Evolutionary conservation across 2,329 filamentous ascomycete species (phyloP).

Genomic region (Fusarium redolens): DNA sequence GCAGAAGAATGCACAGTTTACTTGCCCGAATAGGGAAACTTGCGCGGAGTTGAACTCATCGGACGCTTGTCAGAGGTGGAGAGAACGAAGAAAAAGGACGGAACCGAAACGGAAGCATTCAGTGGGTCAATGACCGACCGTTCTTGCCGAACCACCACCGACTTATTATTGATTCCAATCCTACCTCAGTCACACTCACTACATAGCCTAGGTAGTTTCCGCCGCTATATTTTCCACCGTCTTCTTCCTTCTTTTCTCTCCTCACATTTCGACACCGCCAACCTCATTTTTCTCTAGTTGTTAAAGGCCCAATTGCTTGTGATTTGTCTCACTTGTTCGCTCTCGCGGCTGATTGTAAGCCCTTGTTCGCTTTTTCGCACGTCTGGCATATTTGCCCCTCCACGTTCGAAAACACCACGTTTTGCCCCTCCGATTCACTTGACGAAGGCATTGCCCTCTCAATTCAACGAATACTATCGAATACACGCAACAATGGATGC

Average conservation of each 20-base stretch:
- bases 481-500: slow-evolving; percentile 77
- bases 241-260: neutral
- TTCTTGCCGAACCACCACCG: slow-evolving; percentile 41
- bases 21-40: slow-evolving; percentile 32
- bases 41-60: slow-evolving; percentile 21
- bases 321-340: slow-evolving; percentile 27
- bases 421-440: slow-evolving; percentile 32
- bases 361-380: slow-evolving; percentile 29
- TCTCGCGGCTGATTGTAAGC: slow-evolving; percentile 25
- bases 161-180: slow-evolving; percentile 16
- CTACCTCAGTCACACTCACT: slow-evolving; percentile 11
- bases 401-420: slow-evolving; percentile 12
- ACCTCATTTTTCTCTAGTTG: neutral
- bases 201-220: slow-evolving; percentile 2
- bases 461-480: slow-evolving; percentile 1
- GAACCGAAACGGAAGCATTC: slow-evolving; percentile 40
- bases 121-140: slow-evolving; percentile 39
- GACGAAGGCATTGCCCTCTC: slow-evolving; percentile 15
- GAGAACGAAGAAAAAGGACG: slow-evolving; percentile 23
- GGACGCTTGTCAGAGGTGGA: neutral
- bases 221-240: slow-evolving; percentile 26
- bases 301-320: slow-evolving; percentile 29
- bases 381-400: slow-evolving; percentile 30
- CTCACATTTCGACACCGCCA: neutral
- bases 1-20: slow-evolving; percentile 17